These are phyloP conservation scores for Cyphellophora attinorum DNA, from an alignment of 2,329 filamentous ascomycete species.

Conservation along the genomic window DNA sequence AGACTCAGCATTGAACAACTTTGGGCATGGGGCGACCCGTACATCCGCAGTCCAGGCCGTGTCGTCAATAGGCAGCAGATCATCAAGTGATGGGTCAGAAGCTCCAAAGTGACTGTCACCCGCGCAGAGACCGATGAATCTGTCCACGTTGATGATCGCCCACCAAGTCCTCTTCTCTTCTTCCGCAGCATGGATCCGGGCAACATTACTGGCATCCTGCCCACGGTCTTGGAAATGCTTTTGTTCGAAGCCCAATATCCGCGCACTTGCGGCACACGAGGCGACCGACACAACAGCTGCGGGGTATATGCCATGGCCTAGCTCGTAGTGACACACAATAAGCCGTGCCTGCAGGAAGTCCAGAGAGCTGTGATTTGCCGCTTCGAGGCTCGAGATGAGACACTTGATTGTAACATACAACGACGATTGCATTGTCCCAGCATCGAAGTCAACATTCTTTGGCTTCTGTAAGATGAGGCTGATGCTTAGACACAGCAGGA, in stretches of 20 bases:
- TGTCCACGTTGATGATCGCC: constrained; percentile 5
- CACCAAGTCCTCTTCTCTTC: constrained; percentile 5
- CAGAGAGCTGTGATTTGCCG: constrained; percentile 2
- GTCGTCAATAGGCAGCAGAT: constrained; percentile 5
- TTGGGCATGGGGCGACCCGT: neutral
- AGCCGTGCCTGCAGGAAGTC: constrained; percentile 2
- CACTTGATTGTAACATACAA: constrained; percentile 3
- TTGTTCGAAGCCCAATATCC: constrained; percentile 3
- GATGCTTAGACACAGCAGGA: constrained; percentile 4
- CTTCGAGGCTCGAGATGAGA: constrained; percentile 4
- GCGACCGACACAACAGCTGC: constrained; percentile 2
- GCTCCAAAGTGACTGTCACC: constrained; percentile 3
- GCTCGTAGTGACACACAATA: constrained; percentile 4
- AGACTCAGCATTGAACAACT: neutral
- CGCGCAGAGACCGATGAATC: constrained; percentile 5
- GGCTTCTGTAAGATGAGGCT: constrained; percentile 4
- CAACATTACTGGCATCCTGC: neutral
- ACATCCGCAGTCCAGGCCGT: constrained; percentile 3
- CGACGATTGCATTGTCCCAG: constrained; percentile 5
- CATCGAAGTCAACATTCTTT: neutral
- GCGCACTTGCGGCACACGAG: constrained; percentile 1
- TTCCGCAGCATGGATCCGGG: neutral
- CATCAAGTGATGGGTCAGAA: constrained; percentile 2
- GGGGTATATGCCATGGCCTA: constrained; percentile 6
- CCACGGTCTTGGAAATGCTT: neutral